Conservation (phyloP, 257 asterid species). For the Henckelia pumila region DNA sequence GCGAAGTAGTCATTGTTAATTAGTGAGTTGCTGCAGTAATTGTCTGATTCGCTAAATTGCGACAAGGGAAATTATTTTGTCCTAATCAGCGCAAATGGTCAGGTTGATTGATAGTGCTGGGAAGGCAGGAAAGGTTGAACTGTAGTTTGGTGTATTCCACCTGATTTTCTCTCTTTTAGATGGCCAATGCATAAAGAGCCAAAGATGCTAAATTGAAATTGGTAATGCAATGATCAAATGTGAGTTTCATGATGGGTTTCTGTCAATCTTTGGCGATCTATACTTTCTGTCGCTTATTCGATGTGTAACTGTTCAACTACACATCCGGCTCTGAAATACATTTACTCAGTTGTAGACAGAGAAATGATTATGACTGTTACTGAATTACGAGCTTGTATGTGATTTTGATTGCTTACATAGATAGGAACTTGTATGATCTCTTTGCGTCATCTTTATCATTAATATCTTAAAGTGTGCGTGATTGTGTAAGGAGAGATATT, state of each 20-base stretch:
- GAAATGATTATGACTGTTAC: background rate
- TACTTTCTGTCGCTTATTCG: background rate
- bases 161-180: no score
- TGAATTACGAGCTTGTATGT: conserved; percentile 3
- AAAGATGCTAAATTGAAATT: no score
- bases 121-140: conserved; percentile 8
- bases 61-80: background rate
- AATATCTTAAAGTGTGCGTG: background rate
- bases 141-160: background rate
- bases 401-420: background rate
- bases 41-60: background rate
- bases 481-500: background rate
- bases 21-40: background rate
- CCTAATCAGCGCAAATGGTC: background rate
- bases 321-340: background rate
- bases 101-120: background rate
- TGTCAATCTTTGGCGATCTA: background rate
- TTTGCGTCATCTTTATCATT: background rate
- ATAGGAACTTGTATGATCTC: background rate
- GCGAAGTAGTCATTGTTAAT: background rate
- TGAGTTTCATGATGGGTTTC: background rate
- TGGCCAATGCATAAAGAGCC: background rate
- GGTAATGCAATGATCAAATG: background rate
- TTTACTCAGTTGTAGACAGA: background rate
- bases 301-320: background rate